phyloP scores from a whole-genome alignment of 495 filamentous ascomycete genomes.

The Halenospora varia region DNA sequence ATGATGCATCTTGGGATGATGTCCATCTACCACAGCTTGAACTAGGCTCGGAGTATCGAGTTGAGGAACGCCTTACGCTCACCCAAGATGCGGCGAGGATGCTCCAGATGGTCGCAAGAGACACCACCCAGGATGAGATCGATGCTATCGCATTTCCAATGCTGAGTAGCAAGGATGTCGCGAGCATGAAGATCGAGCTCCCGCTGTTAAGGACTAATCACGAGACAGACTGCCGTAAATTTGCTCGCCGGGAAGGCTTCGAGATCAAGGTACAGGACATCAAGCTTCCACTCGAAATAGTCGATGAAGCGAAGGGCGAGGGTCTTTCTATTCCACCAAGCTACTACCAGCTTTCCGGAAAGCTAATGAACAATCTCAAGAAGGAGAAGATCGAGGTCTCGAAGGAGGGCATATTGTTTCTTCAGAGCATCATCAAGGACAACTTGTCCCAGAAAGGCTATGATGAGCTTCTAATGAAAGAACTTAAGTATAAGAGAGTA shows the following conservation, averaged over 20 bases:
- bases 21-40: constrained; percentile 24
- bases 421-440: constrained; percentile 35
- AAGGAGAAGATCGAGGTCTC: constrained; percentile 43
- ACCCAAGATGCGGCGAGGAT: constrained; percentile 18
- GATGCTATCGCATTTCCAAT: constrained; percentile 23
- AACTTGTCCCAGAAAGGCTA: constrained; percentile 35
- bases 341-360: constrained; percentile 22
- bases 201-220: constrained; percentile 48
- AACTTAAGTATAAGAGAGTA: constrained; percentile 33
- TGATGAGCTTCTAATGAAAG: constrained; percentile 27
- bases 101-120: constrained; percentile 13
- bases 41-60: constrained; percentile 13
- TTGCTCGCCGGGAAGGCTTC: constrained; percentile 29
- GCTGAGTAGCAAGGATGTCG: constrained; percentile 5
- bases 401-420: constrained; percentile 32
- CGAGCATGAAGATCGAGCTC: constrained; percentile 32
- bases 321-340: constrained; percentile 41
- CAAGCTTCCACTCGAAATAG: constrained; percentile 41
- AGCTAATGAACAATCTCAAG: constrained; percentile 23
- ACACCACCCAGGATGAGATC: constrained; percentile 19
- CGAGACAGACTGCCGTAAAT: constrained; percentile 37
- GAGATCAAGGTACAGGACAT: constrained; percentile 33
- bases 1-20: constrained; percentile 16
- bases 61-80: constrained; percentile 27
- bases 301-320: constrained; percentile 45